Conservation (phyloP, 495 filamentous ascomycete genomes). For the Hypoxylon perforatum region DNA sequence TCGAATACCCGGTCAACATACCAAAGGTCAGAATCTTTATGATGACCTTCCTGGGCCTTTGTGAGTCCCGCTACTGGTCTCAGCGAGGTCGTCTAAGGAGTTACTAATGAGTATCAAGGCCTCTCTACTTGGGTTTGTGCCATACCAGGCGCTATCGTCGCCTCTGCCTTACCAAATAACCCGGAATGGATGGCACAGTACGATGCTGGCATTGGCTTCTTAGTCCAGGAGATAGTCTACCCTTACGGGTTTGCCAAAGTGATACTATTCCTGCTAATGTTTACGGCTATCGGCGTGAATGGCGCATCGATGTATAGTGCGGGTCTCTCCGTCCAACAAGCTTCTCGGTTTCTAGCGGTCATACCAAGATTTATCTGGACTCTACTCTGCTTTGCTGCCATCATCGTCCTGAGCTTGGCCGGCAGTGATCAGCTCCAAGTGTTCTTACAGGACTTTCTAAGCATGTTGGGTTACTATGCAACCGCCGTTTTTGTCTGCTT, state of each 20-base stretch:
- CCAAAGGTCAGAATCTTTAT: conserved; percentile 63
- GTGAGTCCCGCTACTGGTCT: conserved; percentile 49
- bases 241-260: conserved; percentile 70
- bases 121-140: conserved; percentile 69
- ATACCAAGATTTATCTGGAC: conserved; percentile 63
- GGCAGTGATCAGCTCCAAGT: conserved; percentile 56
- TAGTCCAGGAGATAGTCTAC: conserved; percentile 65
- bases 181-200: conserved; percentile 61
- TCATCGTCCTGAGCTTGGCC: conserved; percentile 56
- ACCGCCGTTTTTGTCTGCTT: conserved; percentile 68
- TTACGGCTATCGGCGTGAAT: conserved; percentile 61
- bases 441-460: conserved; percentile 65
- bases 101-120: conserved; percentile 21
- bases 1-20: conserved; percentile 67
- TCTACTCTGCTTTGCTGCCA: conserved; percentile 53
- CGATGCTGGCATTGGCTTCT: conserved; percentile 66
- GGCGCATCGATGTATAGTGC: conserved; percentile 58
- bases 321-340: conserved; percentile 57
- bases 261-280: conserved; percentile 64
- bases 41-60: conserved; percentile 59
- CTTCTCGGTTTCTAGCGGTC: conserved; percentile 47
- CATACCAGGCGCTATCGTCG: conserved; percentile 63
- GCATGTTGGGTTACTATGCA: conserved; percentile 69
- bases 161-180: conserved; percentile 62
- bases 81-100: conserved; percentile 40